phyloP scores from a whole-genome alignment of 345 rosid species.

The Fremontodendron californicum region DNA sequence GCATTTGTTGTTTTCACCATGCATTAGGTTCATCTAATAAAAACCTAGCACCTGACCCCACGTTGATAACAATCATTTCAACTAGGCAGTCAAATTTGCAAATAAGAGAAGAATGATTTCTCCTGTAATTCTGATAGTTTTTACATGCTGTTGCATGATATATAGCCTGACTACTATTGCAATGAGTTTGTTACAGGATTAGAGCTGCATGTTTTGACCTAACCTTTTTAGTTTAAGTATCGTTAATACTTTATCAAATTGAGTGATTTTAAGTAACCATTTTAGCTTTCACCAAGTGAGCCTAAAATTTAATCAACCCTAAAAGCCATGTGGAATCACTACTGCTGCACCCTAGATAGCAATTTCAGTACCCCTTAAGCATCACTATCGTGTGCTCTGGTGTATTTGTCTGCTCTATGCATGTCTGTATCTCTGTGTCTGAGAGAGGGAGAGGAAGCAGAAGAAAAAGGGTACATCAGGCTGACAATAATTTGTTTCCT shows the following conservation, averaged over 20 bases:
- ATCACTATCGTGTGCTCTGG: neutral
- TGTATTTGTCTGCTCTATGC: neutral
- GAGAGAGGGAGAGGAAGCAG: neutral
- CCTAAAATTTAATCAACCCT: neutral
- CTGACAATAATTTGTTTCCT: neutral
- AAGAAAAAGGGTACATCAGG: neutral
- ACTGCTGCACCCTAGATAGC: neutral
- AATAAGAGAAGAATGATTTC: neutral
- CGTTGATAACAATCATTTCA: constrained; percentile 1
- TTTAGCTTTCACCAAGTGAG: neutral
- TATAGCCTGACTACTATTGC: neutral
- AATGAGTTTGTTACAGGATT: neutral
- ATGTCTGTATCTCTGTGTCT: neutral
- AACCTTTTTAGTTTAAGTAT: neutral
- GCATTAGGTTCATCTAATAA: constrained; percentile 8
- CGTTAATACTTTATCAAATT: neutral
- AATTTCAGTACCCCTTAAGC: neutral
- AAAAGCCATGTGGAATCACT: neutral
- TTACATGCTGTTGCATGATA: neutral
- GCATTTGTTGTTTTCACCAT: neutral
- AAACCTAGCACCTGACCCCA: neutral
- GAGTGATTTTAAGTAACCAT: neutral
- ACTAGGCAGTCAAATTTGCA: constrained; percentile 9
- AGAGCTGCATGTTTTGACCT: neutral
- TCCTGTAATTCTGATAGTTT: neutral